These are phyloP conservation scores for Candida incommunis DNA, from an alignment of 805 yeast genomes.

Conservation along the genomic window DNA sequence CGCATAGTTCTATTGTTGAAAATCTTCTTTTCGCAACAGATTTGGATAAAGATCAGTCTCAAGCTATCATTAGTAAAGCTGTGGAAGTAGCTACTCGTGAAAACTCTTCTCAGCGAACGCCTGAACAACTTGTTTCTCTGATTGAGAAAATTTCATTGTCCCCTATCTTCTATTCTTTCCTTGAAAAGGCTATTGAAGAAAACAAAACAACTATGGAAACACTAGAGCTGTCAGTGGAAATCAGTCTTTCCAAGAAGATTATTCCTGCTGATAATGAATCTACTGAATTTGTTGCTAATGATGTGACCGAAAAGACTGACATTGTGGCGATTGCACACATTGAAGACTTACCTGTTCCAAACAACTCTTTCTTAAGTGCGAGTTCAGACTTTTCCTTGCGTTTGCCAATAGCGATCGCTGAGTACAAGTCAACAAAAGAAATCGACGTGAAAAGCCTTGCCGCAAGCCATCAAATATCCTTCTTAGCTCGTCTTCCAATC, in stretches of 20 bases:
- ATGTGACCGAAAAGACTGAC: constrained; percentile 10
- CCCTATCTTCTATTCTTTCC: neutral
- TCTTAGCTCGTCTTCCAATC: constrained; percentile 8
- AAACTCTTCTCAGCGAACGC: neutral
- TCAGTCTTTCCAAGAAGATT: constrained; percentile 19
- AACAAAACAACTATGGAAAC: constrained; percentile 6
- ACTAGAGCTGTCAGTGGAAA: constrained; percentile 5
- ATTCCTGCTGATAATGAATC: constrained; percentile 4
- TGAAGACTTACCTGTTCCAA: neutral
- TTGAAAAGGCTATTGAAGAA: constrained; percentile 7
- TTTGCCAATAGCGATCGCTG: neutral
- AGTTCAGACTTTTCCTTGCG: neutral
- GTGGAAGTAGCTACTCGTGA: constrained; percentile 3
- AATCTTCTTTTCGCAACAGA: neutral
- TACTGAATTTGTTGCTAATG: constrained; percentile 4
- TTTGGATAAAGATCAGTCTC: constrained; percentile 22
- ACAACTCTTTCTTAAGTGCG: neutral
- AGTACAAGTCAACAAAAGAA: neutral
- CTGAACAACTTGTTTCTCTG: neutral
- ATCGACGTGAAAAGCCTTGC: neutral
- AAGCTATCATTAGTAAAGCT: constrained; percentile 24
- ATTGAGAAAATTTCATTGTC: constrained; percentile 1
- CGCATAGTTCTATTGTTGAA: neutral
- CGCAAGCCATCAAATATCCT: constrained; percentile 9
- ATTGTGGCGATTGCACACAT: neutral